A percentile compares a stretch with the other conserved stretches of the same genome.
These are phyloP conservation scores for Trichoderma oligosporum DNA, from an alignment of 2,329 filamentous ascomycete species.

Conservation along the genomic window DNA sequence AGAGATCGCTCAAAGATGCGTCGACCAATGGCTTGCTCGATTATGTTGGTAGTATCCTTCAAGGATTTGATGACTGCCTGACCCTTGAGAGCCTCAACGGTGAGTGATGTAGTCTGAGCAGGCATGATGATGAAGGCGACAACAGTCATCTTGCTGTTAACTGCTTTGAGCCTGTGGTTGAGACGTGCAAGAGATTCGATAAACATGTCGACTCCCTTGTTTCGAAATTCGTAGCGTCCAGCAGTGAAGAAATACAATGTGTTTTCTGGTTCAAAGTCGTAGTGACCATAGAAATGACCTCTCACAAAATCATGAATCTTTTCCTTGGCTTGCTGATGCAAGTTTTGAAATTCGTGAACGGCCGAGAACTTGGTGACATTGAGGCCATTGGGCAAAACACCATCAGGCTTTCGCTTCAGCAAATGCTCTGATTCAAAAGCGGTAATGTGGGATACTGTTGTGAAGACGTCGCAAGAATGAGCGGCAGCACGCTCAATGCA, in stretches of 20 bases:
- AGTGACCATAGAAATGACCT: slow-evolving; percentile 97
- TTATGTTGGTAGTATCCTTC: slow-evolving; percentile 86
- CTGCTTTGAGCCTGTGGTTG: slow-evolving; percentile 84
- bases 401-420: slow-evolving; percentile 95
- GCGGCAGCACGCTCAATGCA: slow-evolving; percentile 94
- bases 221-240: slow-evolving; percentile 94
- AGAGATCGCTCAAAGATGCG: slow-evolving; percentile 92
- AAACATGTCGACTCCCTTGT: slow-evolving; percentile 99
- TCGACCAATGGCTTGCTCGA: slow-evolving; percentile 87
- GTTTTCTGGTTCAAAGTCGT: slow-evolving; percentile 94
- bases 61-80: slow-evolving; percentile 97
- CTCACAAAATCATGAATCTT: slow-evolving; percentile 98
- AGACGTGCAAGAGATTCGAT: slow-evolving; percentile 92
- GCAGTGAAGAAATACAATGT: slow-evolving; percentile 97
- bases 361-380: slow-evolving; percentile 97
- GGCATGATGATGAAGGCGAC: slow-evolving; percentile 99
- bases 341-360: slow-evolving; percentile 97
- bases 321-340: slow-evolving; percentile 94
- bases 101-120: slow-evolving; percentile 89
- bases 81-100: slow-evolving; percentile 91
- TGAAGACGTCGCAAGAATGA: slow-evolving; percentile 93
- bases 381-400: slow-evolving; percentile 90
- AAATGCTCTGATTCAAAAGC: slow-evolving; percentile 97
- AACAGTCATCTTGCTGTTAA: slow-evolving; percentile 86
- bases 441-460: slow-evolving; percentile 96